phyloP scores from a whole-genome alignment of 73 alveolate species.

The Paramecium octaurelia region DNA sequence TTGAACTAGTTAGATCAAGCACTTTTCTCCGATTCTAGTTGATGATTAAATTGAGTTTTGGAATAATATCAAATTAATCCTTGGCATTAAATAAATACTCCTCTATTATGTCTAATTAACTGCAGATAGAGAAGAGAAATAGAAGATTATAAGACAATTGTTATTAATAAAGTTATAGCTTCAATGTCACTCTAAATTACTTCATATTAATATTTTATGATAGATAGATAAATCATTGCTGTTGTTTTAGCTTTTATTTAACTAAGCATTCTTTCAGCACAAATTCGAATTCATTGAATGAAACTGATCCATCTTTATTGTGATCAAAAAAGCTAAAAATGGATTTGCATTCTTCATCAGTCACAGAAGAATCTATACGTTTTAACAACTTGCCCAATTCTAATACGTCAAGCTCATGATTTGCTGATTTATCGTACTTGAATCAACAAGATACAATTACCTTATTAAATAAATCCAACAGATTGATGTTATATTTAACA shows the following conservation, averaged over 20 bases:
- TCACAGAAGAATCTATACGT: slow-evolving; percentile 18
- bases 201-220: background rate
- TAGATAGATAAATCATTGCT: background rate
- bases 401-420: background rate
- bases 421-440: slow-evolving; percentile 33
- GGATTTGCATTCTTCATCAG: slow-evolving; percentile 19
- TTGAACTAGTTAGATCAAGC: background rate
- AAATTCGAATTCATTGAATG: slow-evolving; percentile 34
- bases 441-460: background rate
- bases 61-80: background rate
- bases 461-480: slow-evolving; percentile 25
- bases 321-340: slow-evolving; percentile 35
- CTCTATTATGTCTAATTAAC: background rate
- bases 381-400: background rate
- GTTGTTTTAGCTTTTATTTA: background rate
- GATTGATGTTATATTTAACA: slow-evolving; percentile 13
- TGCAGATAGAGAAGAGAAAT: too few relatives aligned
- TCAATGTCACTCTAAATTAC: background rate
- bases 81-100: background rate
- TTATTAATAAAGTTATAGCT: too few relatives aligned
- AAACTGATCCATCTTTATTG: slow-evolving; percentile 48
- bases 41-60: background rate
- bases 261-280: slow-evolving; percentile 31
- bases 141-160: too few relatives aligned
- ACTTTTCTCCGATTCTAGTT: background rate